Conservation (phyloP, 495 filamentous ascomycete genomes). For the Aspergillus incahuasiensis region DNA sequence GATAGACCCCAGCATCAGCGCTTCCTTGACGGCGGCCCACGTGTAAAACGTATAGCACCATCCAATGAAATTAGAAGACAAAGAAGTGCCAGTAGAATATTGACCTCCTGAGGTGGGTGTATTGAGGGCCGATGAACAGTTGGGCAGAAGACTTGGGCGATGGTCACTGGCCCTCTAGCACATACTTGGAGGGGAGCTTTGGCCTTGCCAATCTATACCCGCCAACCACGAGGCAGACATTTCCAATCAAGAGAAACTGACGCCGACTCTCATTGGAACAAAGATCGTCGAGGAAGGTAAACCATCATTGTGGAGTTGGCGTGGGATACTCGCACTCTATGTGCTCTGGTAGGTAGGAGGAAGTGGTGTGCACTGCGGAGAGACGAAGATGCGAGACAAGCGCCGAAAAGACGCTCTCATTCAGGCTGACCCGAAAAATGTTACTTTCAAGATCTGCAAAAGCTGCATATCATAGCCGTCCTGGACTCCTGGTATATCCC, state of each 20-base stretch:
- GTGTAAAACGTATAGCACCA: neutral
- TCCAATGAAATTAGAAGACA: no score
- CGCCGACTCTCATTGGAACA: neutral
- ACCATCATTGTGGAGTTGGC: neutral
- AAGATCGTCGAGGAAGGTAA: neutral
- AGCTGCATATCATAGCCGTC: neutral
- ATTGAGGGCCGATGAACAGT: no score
- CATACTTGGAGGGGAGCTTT: neutral
- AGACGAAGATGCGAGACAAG: neutral
- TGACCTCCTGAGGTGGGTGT: no score
- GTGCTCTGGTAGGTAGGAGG: neutral
- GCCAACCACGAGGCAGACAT: slow-evolving; percentile 11
- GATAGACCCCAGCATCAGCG: no score
- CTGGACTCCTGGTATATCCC: neutral
- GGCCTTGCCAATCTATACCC: neutral
- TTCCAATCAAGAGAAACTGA: slow-evolving; percentile 4
- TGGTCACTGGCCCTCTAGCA: neutral
- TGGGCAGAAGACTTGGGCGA: neutral
- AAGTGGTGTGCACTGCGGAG: neutral
- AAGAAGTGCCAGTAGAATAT: no score
- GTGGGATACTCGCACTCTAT: neutral
- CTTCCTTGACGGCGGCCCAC: neutral
- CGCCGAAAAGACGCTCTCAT: neutral
- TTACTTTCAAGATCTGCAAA: neutral
- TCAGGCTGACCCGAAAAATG: neutral